Conservation (phyloP, 2,329 filamentous ascomycete species). For the Aaosphaeria pasadenensis region DNA sequence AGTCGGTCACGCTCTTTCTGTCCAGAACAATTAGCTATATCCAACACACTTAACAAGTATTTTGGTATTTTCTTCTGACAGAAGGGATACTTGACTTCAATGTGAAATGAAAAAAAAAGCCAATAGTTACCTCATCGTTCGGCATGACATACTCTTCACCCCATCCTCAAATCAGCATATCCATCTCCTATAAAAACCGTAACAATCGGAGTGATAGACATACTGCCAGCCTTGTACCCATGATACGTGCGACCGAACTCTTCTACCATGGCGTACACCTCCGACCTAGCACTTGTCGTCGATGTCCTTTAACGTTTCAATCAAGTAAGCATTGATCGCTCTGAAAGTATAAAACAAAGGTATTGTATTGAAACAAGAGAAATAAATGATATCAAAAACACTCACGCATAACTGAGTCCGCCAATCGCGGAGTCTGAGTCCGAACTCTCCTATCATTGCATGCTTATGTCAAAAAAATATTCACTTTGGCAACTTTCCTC, state of each 20-base stretch:
- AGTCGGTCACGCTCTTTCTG: constrained; percentile 20
- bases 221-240: constrained; percentile 16
- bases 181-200: too few species aligned
- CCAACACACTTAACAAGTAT: neutral
- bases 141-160: constrained; percentile 16
- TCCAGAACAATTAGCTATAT: neutral
- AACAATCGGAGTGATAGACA: too few species aligned
- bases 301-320: constrained; percentile 4
- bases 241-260: constrained; percentile 17
- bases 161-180: neutral
- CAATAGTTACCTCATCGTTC: constrained; percentile 16
- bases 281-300: constrained; percentile 11
- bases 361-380: neutral
- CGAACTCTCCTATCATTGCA: constrained; percentile 4
- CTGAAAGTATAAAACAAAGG: neutral
- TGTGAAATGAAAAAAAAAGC: too few species aligned
- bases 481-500: neutral
- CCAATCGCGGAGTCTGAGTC: constrained; percentile 13
- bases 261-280: constrained; percentile 10
- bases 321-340: neutral
- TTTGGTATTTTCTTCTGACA: neutral
- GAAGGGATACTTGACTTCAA: neutral
- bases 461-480: neutral
- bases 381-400: neutral
- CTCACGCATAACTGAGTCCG: constrained; percentile 16